phyloP scores from a whole-genome alignment of 2,329 filamentous ascomycete species.

The Botryotinia calthae region DNA sequence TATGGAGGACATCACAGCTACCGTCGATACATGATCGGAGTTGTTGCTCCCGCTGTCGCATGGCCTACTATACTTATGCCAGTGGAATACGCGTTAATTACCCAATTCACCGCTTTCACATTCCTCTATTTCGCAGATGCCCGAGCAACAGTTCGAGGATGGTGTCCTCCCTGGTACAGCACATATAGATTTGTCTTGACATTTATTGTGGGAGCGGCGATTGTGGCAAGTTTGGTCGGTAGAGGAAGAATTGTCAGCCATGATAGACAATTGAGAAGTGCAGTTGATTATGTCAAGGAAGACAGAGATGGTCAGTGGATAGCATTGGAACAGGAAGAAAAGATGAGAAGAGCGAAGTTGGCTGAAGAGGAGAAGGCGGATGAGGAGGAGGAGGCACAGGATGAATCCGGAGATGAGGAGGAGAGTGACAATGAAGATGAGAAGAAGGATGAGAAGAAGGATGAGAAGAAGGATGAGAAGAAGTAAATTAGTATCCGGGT shows the following conservation, averaged over 20 bases:
- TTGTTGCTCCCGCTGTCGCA: slow-evolving; percentile 74
- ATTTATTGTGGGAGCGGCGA: slow-evolving; percentile 79
- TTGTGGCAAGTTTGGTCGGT: slow-evolving; percentile 77
- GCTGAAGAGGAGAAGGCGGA: slow-evolving; percentile 27
- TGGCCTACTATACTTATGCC: slow-evolving; percentile 89
- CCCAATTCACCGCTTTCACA: slow-evolving; percentile 82
- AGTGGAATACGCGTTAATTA: slow-evolving; percentile 78
- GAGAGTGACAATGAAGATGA: slow-evolving; percentile 43
- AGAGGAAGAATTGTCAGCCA: slow-evolving; percentile 58
- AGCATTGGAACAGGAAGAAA: slow-evolving; percentile 36
- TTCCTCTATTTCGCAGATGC: slow-evolving; percentile 83
- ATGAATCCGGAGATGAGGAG: slow-evolving; percentile 34
- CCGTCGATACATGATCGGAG: slow-evolving; percentile 78
- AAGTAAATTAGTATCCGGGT: slow-evolving; percentile 12
- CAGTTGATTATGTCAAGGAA: slow-evolving; percentile 34
- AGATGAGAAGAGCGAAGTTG: slow-evolving; percentile 28
- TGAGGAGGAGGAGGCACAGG: slow-evolving; percentile 21
- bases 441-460: slow-evolving; percentile 25
- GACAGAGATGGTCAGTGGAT: slow-evolving; percentile 35
- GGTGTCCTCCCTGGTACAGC: slow-evolving; percentile 81
- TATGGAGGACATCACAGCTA: slow-evolving; percentile 66
- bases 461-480: slow-evolving; percentile 22
- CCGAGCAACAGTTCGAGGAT: slow-evolving; percentile 68
- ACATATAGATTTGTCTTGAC: slow-evolving; percentile 91
- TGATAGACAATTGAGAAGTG: slow-evolving; percentile 35